These are phyloP conservation scores for Avena insularis DNA, from an alignment of 176 grass and related monocot genomes.

Conservation along the genomic window DNA sequence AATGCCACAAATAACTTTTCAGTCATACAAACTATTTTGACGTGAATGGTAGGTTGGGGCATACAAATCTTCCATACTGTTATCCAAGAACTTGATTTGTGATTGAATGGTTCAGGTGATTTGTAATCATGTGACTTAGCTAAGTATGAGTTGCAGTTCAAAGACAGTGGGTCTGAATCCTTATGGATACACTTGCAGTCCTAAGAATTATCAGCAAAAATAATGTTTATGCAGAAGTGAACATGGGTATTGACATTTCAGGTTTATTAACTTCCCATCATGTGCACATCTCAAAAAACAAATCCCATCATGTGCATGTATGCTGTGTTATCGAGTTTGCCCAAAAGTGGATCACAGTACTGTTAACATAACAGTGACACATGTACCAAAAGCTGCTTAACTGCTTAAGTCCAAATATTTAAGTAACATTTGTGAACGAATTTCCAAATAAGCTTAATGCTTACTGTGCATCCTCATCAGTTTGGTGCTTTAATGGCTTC, in stretches of 20 bases:
- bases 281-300: not conserved
- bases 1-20: not conserved
- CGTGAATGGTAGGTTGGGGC: slow-evolving; percentile 25
- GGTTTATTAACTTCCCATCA: slow-evolving; percentile 8
- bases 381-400: slow-evolving; percentile 13
- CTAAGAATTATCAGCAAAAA: slow-evolving; percentile 11
- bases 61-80: slow-evolving; percentile 3
- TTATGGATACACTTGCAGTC: not conserved
- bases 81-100: slow-evolving; percentile 3
- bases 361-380: not conserved
- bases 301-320: not conserved
- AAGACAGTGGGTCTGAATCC: not conserved
- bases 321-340: not conserved
- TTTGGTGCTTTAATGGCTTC: slow-evolving; percentile 67
- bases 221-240: slow-evolving; percentile 8
- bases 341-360: not conserved
- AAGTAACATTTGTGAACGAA: not conserved
- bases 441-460: slow-evolving; percentile 33
- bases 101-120: not conserved
- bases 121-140: not conserved
- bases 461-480: slow-evolving; percentile 80
- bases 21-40: slow-evolving; percentile 1
- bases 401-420: slow-evolving; percentile 2
- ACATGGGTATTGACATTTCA: not conserved
- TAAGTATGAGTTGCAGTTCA: slow-evolving; percentile 5